Evolutionary conservation across 1,139 yeast species (phyloP), one percentile per base, ranked within the genome.

Genomic region (Diutina rugosa): DNA sequence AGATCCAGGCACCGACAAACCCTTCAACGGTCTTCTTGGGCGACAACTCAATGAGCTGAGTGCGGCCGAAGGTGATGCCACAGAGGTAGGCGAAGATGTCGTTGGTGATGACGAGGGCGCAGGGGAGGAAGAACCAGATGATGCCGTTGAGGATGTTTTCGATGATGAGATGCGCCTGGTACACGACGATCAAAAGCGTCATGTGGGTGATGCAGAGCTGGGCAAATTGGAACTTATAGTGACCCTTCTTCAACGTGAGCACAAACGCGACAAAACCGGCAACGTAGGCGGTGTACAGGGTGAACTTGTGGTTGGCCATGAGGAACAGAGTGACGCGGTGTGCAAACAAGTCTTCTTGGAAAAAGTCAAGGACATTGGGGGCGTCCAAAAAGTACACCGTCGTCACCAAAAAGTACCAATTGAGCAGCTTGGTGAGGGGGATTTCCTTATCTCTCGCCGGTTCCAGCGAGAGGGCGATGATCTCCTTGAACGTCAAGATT

Each of bases 11-110:
- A 56, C 99, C 99, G 54, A 91, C 73, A 67, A 93, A 93, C 2
- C 99, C 99, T 72, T 93, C 99, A 32, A 91, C 91, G 1, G 99
- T 93, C 73, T 93, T 93, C 71, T 93, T 93, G 56, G 99, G 99
- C 16, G 97, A 89, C 61, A 93, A 89, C 58, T 88, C 91, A 65
- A 95, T 90, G 65, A 93, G 81, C 67, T 89, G 97, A 55, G 98
- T 91, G 61, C 79, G 82, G 56, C 99, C 99, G 72, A 93, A 90
- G 1, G 98, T 89, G 63, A 93, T 93, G 55, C 99, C 99, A 73
- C 98, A 93, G 58, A 93, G 76, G 68, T 93, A 93, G 45, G 99
- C 99, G 77, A 90, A 91, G 57, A 91, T 90, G 68, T 93, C 99
- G 69, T 93, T 93, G 58, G 90, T 88, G 63, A 93, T 89, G 55